Evolutionary conservation across 1,284 basidiomycete species (phyloP), one percentile per base, ranked within the genome.

Genomic region (Leccinum variabile): DNA sequence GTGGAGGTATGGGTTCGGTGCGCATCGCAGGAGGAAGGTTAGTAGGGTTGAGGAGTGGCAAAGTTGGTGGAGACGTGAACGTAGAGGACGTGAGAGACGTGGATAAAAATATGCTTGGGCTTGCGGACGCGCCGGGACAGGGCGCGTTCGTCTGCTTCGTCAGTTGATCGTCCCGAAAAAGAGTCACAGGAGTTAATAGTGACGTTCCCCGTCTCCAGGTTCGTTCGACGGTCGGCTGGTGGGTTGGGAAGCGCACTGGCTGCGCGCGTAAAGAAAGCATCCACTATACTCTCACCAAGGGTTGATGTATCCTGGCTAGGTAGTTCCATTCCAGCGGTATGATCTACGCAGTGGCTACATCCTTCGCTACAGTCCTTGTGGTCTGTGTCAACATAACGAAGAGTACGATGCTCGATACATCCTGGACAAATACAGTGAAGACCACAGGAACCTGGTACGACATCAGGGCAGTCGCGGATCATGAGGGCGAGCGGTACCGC

Each of bases 381-480:
- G 58, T 81, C 77, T 54, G 75, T 72, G 53, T 79, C 79, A 6
- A 76, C 81, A 64, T 85, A 71, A 28, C 79, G 78, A n/a, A 73
- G 56, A 4, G 85, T 83, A 14, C 87, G 84, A 69, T 92, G 89
- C 67, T 88, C 80, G 22, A 83, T 72, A 70, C 90, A 92, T 33
- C 89, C 89, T 1, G 88, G 89, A 72, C 89, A 92, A 18, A 80
- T 80, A 69, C 89, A 91, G 50, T 44, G 32, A 39, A 16, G 11
- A 13, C 14, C 39, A 28, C 28, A 28, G 13, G 39, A 41, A 16
- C 39, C 39, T 41, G 39, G 11, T 41, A 87, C 81, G 57, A 87
- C 81, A 68, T 96, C 93, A 3, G 93, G 92, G 72, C 96, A 97
- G 76, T 98, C 95, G 62, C 92, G 87, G 65, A 97, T 94, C 92